Conservation (phyloP, 192 early-diverging fungal genomes). For the Gryganskiella cystojenkinii region DNA sequence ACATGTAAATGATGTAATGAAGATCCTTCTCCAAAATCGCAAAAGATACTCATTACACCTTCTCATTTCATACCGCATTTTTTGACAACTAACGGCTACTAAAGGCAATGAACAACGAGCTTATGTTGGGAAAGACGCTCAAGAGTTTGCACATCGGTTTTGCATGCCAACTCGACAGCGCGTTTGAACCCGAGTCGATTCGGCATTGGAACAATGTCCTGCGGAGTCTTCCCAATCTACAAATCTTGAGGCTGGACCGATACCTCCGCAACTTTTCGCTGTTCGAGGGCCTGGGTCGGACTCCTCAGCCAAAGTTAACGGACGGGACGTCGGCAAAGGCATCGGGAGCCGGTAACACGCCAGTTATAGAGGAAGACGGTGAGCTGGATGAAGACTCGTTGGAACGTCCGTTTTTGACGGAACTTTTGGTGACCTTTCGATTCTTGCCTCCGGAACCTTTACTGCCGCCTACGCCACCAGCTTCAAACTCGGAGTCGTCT, state of each 20-base stretch:
- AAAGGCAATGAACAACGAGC: constrained; percentile 14
- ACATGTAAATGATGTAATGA: no score
- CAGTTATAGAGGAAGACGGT: no score
- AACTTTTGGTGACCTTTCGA: constrained; percentile 21
- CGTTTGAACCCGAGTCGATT: constrained; percentile 5
- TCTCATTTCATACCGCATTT: background rate
- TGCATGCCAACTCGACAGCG: constrained; percentile 1
- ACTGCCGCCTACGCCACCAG: no score
- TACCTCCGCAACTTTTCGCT: constrained; percentile 13
- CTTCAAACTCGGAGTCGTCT: no score
- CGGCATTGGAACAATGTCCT: constrained; percentile 20
- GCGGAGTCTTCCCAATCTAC: constrained; percentile 6
- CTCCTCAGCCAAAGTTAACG: background rate
- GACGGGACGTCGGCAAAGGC: no score
- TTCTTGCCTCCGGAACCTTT: no score
- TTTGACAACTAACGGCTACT: background rate
- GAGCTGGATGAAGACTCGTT: no score
- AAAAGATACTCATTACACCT: no score
- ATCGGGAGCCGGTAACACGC: no score
- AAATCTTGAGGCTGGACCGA: constrained; percentile 24
- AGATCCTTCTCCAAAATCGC: no score
- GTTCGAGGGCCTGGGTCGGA: constrained; percentile 28
- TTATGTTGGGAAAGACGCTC: constrained; percentile 13
- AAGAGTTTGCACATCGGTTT: constrained; percentile 33
- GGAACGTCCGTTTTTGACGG: constrained; percentile 33